Conservation (phyloP, 78 protist species). For the Dictyostelium citrinum region DNA sequence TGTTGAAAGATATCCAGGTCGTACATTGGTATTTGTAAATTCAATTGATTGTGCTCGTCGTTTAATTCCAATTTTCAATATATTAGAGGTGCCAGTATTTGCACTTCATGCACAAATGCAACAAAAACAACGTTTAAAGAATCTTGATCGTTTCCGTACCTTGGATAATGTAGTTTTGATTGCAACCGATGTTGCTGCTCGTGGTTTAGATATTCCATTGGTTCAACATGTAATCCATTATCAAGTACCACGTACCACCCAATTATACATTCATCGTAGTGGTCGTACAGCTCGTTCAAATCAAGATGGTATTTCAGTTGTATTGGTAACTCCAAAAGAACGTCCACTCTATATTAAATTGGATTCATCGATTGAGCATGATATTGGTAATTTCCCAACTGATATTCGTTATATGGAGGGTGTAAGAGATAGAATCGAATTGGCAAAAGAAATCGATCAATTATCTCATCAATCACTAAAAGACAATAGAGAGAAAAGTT, state of each 20-base stretch:
- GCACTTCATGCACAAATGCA: slow-evolving; percentile 96
- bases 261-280: slow-evolving; percentile 92
- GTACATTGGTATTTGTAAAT: slow-evolving; percentile 90
- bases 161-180: slow-evolving; percentile 84
- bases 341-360: slow-evolving; percentile 77
- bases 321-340: slow-evolving; percentile 92
- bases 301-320: slow-evolving; percentile 87
- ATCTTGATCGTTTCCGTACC: slow-evolving; percentile 79
- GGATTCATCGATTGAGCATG: slow-evolving; percentile 62
- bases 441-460: slow-evolving; percentile 56
- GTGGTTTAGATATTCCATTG: slow-evolving; percentile 96
- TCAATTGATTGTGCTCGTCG: slow-evolving; percentile 76
- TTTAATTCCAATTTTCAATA: slow-evolving; percentile 84
- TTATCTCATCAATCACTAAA: background rate
- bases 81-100: slow-evolving; percentile 91
- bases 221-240: slow-evolving; percentile 52
- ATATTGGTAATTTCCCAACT: slow-evolving; percentile 54
- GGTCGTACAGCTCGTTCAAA: slow-evolving; percentile 97
- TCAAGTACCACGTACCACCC: slow-evolving; percentile 41
- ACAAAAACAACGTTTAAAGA: slow-evolving; percentile 86
- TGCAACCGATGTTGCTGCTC: slow-evolving; percentile 98
- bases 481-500: slow-evolving; percentile 20
- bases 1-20: slow-evolving; percentile 64
- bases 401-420: slow-evolving; percentile 59
- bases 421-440: slow-evolving; percentile 3